Evolutionary conservation across 1,284 basidiomycete species (phyloP).

Genomic region (Anthracocystis walkeri): DNA sequence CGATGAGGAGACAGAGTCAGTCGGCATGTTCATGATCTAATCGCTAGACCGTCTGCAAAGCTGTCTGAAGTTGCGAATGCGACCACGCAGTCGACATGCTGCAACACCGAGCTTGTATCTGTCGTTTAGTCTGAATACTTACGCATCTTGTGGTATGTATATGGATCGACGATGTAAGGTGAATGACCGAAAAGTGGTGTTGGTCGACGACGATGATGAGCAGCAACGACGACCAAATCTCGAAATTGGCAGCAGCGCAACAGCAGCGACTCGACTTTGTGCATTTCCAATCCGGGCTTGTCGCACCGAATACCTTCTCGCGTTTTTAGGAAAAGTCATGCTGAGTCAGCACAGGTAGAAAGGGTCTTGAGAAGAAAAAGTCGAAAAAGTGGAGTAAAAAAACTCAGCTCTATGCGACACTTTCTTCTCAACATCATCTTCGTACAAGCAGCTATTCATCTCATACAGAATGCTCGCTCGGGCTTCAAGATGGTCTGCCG

Average conservation of each 20-base stretch:
- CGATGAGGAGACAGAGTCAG: not conserved
- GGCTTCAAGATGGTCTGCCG: slow-evolving; percentile 28
- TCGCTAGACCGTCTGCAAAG: not conserved
- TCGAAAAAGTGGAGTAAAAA: slow-evolving; percentile 35
- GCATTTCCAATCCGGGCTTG: slow-evolving; percentile 7
- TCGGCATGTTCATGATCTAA: not conserved
- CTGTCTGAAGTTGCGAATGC: not conserved
- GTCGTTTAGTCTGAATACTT: slow-evolving; percentile 7
- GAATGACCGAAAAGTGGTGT: slow-evolving; percentile 4
- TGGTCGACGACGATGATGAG: slow-evolving; percentile 23
- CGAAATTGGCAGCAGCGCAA: not conserved
- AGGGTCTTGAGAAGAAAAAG: not conserved
- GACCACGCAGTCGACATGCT: not conserved
- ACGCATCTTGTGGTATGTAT: slow-evolving; percentile 29
- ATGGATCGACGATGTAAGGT: not conserved
- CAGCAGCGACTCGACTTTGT: not conserved
- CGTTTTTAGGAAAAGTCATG: slow-evolving; percentile 1
- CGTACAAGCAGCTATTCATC: not conserved
- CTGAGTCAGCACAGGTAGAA: slow-evolving; percentile 12
- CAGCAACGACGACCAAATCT: slow-evolving; percentile 6
- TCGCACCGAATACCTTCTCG: slow-evolving; percentile 26
- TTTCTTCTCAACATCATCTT: slow-evolving; percentile 7
- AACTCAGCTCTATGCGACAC: slow-evolving; percentile 8
- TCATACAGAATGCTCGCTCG: slow-evolving; percentile 25
- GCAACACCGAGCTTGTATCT: not conserved